Percentiles rank a stretch among this genome's conserved stretches.
Conservation (phyloP, 441 rosid species). For the Croton laevigatus region DNA sequence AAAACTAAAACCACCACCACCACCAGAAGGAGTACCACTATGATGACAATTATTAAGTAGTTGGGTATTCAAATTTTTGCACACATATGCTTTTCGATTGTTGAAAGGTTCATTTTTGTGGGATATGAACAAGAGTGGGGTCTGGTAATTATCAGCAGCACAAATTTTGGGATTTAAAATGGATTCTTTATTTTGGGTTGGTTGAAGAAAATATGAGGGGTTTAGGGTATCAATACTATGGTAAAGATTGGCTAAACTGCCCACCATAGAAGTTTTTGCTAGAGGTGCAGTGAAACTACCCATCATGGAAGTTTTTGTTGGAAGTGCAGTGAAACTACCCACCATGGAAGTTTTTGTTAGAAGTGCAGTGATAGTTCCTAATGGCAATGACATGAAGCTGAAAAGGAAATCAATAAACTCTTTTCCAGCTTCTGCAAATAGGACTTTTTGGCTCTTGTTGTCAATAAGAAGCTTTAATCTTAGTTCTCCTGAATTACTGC, state of each 20-base stretch:
- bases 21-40: too few relatives aligned
- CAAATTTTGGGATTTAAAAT: constrained; percentile 8
- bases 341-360: not conserved
- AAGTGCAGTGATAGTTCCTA: constrained; percentile 22
- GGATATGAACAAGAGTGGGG: too few relatives aligned
- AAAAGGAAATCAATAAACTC: constrained; percentile 33
- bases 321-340: too few relatives aligned
- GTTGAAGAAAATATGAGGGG: constrained; percentile 8
- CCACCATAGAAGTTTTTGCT: too few relatives aligned
- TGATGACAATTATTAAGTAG: too few relatives aligned
- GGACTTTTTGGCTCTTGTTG: constrained; percentile 9
- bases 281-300: too few relatives aligned
- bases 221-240: not conserved
- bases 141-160: too few relatives aligned
- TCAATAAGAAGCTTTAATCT: constrained; percentile 15
- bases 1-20: too few relatives aligned
- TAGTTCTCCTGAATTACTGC: not conserved
- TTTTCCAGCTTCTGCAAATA: constrained; percentile 33
- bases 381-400: constrained; percentile 20
- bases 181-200: constrained; percentile 3
- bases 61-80: too few relatives aligned
- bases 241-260: not conserved
- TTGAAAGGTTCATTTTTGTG: too few relatives aligned
- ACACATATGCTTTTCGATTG: too few relatives aligned
- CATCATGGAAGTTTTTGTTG: too few relatives aligned